Percentiles rank a stretch among this genome's conserved stretches.
Evolutionary conservation across 257 asterid species (phyloP).

Genomic region (Eucommia ulmoides): DNA sequence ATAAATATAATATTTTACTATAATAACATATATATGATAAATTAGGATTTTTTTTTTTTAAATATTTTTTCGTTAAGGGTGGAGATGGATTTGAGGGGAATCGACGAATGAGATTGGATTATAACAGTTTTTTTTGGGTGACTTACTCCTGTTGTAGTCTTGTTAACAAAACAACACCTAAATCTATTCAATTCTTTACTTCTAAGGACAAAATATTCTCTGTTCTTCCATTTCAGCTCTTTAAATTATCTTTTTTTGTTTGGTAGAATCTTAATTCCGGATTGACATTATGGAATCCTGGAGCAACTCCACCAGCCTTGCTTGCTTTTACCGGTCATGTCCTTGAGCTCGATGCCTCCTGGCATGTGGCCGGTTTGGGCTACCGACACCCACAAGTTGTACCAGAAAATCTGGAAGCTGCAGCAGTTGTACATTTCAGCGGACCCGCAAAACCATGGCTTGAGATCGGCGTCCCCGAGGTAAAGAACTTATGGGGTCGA

Average conservation of each 20-base stretch:
- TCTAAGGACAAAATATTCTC: too few relatives aligned
- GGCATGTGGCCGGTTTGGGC: slow-evolving; percentile 80
- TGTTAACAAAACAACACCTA: too few relatives aligned
- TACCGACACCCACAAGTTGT: slow-evolving; percentile 22
- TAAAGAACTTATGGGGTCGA: slow-evolving; percentile 49
- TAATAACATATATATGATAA: too few relatives aligned
- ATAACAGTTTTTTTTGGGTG: too few relatives aligned
- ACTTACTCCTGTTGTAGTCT: too few relatives aligned
- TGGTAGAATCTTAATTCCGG: slow-evolving; percentile 60
- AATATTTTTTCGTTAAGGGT: too few relatives aligned
- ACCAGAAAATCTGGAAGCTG: slow-evolving; percentile 23
- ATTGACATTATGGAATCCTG: slow-evolving; percentile 61
- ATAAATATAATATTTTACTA: too few relatives aligned
- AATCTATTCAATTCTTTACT: too few relatives aligned
- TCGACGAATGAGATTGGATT: too few relatives aligned
- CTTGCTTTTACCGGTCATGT: slow-evolving; percentile 68
- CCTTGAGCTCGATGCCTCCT: slow-evolving; percentile 46
- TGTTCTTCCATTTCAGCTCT: too few relatives aligned
- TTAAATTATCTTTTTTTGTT: slow-evolving; percentile 1
- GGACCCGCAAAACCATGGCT: slow-evolving; percentile 98
- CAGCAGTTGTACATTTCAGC: slow-evolving; percentile 73
- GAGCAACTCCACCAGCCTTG: slow-evolving; percentile 74
- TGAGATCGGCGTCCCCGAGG: slow-evolving; percentile 43
- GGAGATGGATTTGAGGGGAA: too few relatives aligned
- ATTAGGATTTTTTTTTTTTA: too few relatives aligned